phyloP scores from a whole-genome alignment of 495 filamentous ascomycete genomes.

The Aspergillus saccharolyticus region DNA sequence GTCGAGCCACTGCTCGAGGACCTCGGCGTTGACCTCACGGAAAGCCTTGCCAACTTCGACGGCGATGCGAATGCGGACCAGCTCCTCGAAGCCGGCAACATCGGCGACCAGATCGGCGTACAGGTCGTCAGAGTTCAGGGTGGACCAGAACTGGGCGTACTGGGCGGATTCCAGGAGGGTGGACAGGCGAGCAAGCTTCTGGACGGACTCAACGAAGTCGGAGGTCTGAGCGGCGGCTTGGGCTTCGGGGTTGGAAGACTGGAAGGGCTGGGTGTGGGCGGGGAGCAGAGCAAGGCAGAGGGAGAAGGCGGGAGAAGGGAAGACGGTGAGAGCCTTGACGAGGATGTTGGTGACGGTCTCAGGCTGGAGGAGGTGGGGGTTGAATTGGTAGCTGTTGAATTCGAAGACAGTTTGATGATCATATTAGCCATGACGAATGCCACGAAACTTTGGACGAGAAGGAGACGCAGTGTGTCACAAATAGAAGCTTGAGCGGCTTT shows the following conservation, averaged over 20 bases:
- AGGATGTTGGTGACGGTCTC: constrained; percentile 98
- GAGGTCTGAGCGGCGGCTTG: constrained; percentile 60
- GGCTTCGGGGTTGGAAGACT: constrained; percentile 47
- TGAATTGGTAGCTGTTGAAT: constrained; percentile 88
- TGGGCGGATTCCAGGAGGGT: constrained; percentile 78
- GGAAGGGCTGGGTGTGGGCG: constrained; percentile 60
- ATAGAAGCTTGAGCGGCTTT: constrained; percentile 12
- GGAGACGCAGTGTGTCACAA: not conserved
- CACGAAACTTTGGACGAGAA: not conserved
- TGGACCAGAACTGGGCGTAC: constrained; percentile 89
- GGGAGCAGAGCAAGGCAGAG: constrained; percentile 91
- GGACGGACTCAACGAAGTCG: constrained; percentile 72
- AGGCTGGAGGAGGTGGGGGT: constrained; percentile 93
- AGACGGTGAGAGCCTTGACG: constrained; percentile 94
- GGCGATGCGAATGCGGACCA: constrained; percentile 87
- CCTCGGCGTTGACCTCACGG: constrained; percentile 68
- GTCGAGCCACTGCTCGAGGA: constrained; percentile 85
- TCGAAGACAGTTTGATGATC: constrained; percentile 4
- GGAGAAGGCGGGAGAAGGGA: constrained; percentile 93
- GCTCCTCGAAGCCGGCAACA: constrained; percentile 92
- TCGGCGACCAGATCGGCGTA: constrained; percentile 95
- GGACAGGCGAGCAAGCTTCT: constrained; percentile 80
- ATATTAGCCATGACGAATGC: not conserved
- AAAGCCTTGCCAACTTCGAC: constrained; percentile 83
- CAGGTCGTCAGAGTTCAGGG: constrained; percentile 86